These are phyloP conservation scores for Phytopythium montanum DNA, from an alignment of 352 stramenopile genomes.

Conservation along the genomic window DNA sequence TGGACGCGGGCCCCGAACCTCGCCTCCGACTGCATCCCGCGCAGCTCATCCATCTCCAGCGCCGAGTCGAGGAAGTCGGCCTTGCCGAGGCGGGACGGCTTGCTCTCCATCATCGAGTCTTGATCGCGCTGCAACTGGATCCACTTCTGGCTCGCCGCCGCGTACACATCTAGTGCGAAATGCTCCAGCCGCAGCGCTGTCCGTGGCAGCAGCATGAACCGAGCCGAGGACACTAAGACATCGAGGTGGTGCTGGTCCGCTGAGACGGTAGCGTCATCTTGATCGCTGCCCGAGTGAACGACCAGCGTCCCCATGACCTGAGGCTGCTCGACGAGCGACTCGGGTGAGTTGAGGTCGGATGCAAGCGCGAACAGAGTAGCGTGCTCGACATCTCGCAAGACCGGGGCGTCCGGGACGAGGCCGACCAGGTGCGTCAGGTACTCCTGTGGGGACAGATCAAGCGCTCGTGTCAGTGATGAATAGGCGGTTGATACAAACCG, in stretches of 20 bases:
- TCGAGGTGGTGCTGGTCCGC: slow-evolving; percentile 12
- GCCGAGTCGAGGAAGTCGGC: slow-evolving; percentile 25
- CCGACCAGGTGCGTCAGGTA: slow-evolving; percentile 36
- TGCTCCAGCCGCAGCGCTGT: slow-evolving; percentile 54
- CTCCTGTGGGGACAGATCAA: slow-evolving; percentile 19
- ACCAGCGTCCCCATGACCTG: slow-evolving; percentile 3
- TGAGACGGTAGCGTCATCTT: not conserved
- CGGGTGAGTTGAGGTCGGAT: not conserved
- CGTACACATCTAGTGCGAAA: slow-evolving; percentile 46
- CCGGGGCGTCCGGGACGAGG: slow-evolving; percentile 19
- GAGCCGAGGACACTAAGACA: slow-evolving; percentile 35
- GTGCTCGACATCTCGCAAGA: slow-evolving; percentile 6
- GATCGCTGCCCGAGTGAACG: not conserved
- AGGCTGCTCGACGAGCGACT: slow-evolving; percentile 3
- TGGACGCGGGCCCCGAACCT: slow-evolving; percentile 23
- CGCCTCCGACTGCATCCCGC: slow-evolving; percentile 16
- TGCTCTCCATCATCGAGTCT: slow-evolving; percentile 27
- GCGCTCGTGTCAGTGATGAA: slow-evolving; percentile 10
- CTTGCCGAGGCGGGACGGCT: slow-evolving; percentile 17
- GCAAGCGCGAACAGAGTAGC: not conserved
- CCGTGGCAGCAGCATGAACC: slow-evolving; percentile 45
- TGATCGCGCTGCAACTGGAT: slow-evolving; percentile 38
- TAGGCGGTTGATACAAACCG: not conserved
- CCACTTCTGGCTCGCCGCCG: slow-evolving; percentile 36
- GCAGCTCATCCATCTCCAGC: slow-evolving; percentile 20